These are phyloP conservation scores for Terfezia claveryi DNA, from an alignment of 495 filamentous ascomycete species.

Conservation along the genomic window DNA sequence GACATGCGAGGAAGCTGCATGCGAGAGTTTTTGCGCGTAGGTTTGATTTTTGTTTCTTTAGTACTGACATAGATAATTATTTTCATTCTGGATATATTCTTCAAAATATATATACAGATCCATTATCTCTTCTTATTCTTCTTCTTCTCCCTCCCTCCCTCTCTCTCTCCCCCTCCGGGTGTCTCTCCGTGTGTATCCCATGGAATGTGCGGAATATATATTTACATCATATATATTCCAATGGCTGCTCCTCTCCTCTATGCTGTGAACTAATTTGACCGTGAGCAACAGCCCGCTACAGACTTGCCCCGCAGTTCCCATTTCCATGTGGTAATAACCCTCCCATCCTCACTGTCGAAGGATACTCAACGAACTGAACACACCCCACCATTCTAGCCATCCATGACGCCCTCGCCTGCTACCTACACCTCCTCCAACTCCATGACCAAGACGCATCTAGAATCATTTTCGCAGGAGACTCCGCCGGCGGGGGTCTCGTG, in stretches of 20 bases:
- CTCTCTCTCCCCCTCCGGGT: too few relatives aligned
- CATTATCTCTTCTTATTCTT: background rate
- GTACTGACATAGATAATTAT: background rate
- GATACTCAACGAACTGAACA: background rate
- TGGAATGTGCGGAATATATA: too few relatives aligned
- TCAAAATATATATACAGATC: background rate
- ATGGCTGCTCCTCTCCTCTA: too few relatives aligned
- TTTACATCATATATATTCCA: too few relatives aligned
- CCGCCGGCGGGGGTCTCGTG: constrained; percentile 75
- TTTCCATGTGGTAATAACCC: constrained; percentile 52
- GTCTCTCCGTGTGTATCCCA: too few relatives aligned
- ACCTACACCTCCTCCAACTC: constrained; percentile 52
- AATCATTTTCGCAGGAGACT: constrained; percentile 60
- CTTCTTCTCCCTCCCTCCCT: too few relatives aligned
- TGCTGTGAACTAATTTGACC: background rate
- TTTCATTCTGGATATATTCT: constrained; percentile 15
- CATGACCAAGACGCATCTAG: constrained; percentile 53
- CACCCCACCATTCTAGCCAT: constrained; percentile 22
- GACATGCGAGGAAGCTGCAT: constrained; percentile 81
- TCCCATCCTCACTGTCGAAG: too few relatives aligned
- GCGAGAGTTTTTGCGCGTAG: constrained; percentile 61
- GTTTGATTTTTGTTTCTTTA: background rate
- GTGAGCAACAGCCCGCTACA: constrained; percentile 38
- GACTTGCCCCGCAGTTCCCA: constrained; percentile 78
- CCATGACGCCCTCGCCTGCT: constrained; percentile 69